Conservation (phyloP, 331 rosid genomes). For the Quercus tomentella region DNA sequence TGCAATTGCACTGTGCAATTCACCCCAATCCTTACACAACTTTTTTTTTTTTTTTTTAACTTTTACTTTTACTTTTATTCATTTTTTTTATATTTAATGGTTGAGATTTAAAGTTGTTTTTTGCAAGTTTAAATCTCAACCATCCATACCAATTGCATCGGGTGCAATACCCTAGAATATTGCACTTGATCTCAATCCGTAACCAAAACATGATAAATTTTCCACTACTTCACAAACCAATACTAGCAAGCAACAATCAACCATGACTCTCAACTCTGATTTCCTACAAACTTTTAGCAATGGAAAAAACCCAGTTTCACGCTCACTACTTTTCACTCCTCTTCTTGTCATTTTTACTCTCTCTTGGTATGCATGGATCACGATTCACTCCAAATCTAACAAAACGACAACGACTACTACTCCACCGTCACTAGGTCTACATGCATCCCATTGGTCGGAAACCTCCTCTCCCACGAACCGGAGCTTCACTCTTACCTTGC, state of each 20-base stretch:
- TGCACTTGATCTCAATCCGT: no score
- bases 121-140: no score
- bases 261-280: neutral
- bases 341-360: neutral
- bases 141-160: no score
- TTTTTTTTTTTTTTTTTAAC: no score
- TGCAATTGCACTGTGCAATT: no score
- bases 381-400: constrained; percentile 2
- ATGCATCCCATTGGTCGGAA: constrained; percentile 56
- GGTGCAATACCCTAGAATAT: no score
- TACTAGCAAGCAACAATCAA: neutral
- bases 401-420: neutral
- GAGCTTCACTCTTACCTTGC: constrained; percentile 69
- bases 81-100: no score
- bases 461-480: constrained; percentile 64
- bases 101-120: no score
- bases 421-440: constrained; percentile 51
- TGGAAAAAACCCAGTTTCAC: neutral
- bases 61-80: no score
- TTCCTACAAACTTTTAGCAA: neutral
- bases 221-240: neutral
- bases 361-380: constrained; percentile 7
- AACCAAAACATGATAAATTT: no score
- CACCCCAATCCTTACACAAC: no score
- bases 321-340: neutral